Evolutionary conservation across 2,329 filamentous ascomycete genomes (phyloP), one percentile per base, ranked within the genome.

Genomic region (Calonectria henricotiae): DNA sequence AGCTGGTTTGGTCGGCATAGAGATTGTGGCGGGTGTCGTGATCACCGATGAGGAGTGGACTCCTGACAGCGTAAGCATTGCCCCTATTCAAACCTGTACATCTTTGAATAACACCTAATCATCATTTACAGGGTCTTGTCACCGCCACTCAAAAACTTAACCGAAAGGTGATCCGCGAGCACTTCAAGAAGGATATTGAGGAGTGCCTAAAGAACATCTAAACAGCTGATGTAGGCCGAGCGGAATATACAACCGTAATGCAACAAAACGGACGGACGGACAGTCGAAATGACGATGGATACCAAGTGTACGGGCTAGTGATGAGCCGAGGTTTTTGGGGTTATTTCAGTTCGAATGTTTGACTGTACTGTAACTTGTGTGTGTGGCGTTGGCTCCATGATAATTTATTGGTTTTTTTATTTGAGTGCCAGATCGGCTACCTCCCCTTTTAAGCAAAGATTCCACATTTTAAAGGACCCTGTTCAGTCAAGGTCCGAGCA

Each of bases 1-100:
- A 76, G 91, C 89, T 35, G 92, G 92, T 23, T 85, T 97, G 58
- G 85, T 86, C 1, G 86, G 89, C 11, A 91, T 96, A 70, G 94
- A 97, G 85, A 90, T 92, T 72, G 87, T 97, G 46, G 88, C 90
- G 35, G 93, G 92, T 62, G 91, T 96, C 23, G 93, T 96, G 30
- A 82, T 97, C 67, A 90, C 92, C 0, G 93, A 96, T 74, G 94
- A 96, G 79, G 94, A 97, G 82, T 97, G 94, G 94, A 96, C 92
- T 66, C 93, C 94, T 64, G 88, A 91, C 69, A 96, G 91, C 80
- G 94, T 96, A 86, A 91, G 93, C 89, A 68, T 49, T 55, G 41
- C 23, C n/a, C 17, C 39, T 15, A 15, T 32, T 37, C 39, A 11
- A 20, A 8, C 58, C 25, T 27, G 5, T 2, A 15, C 12, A 32